phyloP scores from a whole-genome alignment of 257 asterid species.

The Parsonsia alboflavescens region DNA sequence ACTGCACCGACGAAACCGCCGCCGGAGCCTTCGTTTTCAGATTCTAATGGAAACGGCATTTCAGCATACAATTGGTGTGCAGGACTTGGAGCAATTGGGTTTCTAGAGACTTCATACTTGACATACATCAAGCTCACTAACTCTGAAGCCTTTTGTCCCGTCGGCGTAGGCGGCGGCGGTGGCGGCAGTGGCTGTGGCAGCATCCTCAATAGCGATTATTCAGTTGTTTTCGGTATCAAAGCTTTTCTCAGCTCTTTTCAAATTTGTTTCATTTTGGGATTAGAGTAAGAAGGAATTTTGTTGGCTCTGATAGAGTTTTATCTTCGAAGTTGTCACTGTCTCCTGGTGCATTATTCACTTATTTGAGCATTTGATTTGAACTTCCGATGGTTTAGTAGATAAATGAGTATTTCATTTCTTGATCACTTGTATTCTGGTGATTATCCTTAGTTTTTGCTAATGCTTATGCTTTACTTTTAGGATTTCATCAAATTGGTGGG shows the following conservation, averaged over 20 bases:
- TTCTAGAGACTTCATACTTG: constrained; percentile 82
- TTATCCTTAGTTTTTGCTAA: neutral
- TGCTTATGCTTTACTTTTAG: neutral
- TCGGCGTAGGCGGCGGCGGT: constrained; percentile 51
- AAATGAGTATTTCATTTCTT: neutral
- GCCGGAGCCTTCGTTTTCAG: constrained; percentile 23
- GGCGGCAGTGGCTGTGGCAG: constrained; percentile 32
- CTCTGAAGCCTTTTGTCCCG: constrained; percentile 81
- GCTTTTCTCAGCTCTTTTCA: neutral
- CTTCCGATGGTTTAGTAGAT: neutral
- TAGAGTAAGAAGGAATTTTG: neutral
- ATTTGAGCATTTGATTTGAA: neutral
- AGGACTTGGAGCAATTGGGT: constrained; percentile 77
- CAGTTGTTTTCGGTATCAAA: constrained; percentile 62
- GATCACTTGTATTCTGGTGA: neutral
- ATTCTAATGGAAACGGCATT: constrained; percentile 23
- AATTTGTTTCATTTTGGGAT: neutral
- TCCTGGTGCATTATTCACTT: neutral
- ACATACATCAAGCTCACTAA: constrained; percentile 66
- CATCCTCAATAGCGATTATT: constrained; percentile 74
- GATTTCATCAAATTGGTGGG: constrained; percentile 12
- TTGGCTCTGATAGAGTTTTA: neutral
- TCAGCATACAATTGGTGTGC: constrained; percentile 63
- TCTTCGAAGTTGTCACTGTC: neutral
- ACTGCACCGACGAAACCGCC: constrained; percentile 19